Evolutionary conservation across 805 yeast species (phyloP), one percentile per base, ranked within the genome.

Genomic region (Candida methanosorbosa): DNA sequence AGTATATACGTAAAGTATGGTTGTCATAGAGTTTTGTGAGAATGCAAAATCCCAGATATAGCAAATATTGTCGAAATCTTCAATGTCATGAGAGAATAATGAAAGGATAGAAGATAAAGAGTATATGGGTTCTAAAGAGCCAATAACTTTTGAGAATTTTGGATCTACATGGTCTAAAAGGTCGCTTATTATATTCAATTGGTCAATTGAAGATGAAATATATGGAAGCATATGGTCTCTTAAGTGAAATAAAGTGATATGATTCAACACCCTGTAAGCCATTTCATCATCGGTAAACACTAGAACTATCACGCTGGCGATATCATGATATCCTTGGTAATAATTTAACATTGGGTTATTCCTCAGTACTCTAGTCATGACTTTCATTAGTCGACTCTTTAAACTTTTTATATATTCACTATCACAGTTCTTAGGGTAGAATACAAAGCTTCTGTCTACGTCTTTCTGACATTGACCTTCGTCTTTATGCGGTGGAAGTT

Each of bases 291-390:
- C 45, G 9, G 44, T 40, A 32, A 76, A 73, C 1, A 80, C 72
- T 14, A 80, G 50, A 4, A 82, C 58, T 6, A 83, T 62, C 4
- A 82, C 68, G 25, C 83, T 68, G 2, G 85, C 87, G 16, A 92
- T 64, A 48, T 92, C 97, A 56, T 90, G 97, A 54, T 71, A 85
- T 0, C 98, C 98, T 57, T 90, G 98, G 54, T 87, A 90, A 56
- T 90, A 90, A 38, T 74, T 64, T 28, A 88, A 60, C 4, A 56
- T 48, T 0, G 88, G 88, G 43, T 78, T 61, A 13, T 64, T 66
- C 27, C 85, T 58, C 12, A 92, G 61, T 2, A 86, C 63, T 15
- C 63, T 61, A 12, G 70, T 55, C 4, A 85, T 68, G 12, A 79
- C 41, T 5, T 52, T 52, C 18, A 48, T 51, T 33, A 79, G 58